These are phyloP conservation scores for Salvia rosmarinus DNA, from an alignment of 257 asterid genomes.

Conservation along the genomic window DNA sequence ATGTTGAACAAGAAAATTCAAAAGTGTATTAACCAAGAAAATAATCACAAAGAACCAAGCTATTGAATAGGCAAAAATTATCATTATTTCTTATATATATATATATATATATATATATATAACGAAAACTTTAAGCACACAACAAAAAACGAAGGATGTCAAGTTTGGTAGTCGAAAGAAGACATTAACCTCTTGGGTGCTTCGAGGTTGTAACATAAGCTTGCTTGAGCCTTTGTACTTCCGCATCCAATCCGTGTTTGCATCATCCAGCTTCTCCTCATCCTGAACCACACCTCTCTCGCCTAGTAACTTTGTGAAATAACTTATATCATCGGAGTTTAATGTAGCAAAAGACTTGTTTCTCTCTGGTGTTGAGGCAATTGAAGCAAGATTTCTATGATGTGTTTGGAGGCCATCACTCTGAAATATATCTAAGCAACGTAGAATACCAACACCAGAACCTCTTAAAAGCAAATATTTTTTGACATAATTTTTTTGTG, in stretches of 20 bases:
- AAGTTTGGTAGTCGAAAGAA: conserved; percentile 24
- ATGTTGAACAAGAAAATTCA: background rate
- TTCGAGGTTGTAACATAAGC: conserved; percentile 84
- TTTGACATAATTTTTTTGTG: conserved; percentile 27
- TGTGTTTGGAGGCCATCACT: conserved; percentile 41
- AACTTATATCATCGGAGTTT: conserved; percentile 66
- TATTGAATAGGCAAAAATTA: conserved; percentile 1
- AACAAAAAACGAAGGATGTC: conserved; percentile 2
- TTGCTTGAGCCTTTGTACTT: conserved; percentile 85
- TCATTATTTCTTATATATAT: background rate
- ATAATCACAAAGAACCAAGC: background rate
- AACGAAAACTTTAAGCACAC: too few species aligned
- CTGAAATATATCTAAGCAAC: conserved; percentile 30
- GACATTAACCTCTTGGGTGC: conserved; percentile 65
- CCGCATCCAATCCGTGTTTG: conserved; percentile 92
- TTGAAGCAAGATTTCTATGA: conserved; percentile 54
- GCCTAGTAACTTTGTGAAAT: conserved; percentile 77
- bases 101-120: too few species aligned
- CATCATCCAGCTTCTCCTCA: conserved; percentile 71
- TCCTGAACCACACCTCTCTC: conserved; percentile 87
- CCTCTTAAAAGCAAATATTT: conserved; percentile 29
- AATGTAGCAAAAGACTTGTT: conserved; percentile 61
- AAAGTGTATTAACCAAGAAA: conserved; percentile 2
- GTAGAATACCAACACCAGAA: conserved; percentile 31
- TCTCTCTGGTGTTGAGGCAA: conserved; percentile 52